These are phyloP conservation scores for Phoma sp. DNA, from an alignment of 2,329 filamentous ascomycete genomes.

Conservation along the genomic window DNA sequence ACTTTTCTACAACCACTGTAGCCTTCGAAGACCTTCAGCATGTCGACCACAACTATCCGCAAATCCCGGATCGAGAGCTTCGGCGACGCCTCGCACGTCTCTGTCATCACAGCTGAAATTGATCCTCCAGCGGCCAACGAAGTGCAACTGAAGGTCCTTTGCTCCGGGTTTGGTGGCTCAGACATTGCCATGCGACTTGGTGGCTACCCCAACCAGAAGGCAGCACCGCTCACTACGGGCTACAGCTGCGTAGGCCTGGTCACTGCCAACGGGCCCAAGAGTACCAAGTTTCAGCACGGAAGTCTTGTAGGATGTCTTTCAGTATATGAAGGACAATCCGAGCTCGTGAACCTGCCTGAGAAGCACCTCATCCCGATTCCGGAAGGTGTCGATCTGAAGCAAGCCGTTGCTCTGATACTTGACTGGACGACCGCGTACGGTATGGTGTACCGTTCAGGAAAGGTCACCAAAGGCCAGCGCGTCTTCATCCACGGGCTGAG, in stretches of 20 bases:
- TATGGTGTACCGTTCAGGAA: constrained; percentile 42
- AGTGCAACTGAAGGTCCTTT: constrained; percentile 57
- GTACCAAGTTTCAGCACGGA: constrained; percentile 27
- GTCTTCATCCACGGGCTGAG: constrained; percentile 61
- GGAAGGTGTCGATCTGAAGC: constrained; percentile 49
- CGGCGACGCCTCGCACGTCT: constrained; percentile 51
- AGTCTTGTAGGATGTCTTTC: constrained; percentile 39
- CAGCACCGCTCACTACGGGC: constrained; percentile 57
- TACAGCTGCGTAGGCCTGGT: constrained; percentile 58
- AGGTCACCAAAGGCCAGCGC: constrained; percentile 52
- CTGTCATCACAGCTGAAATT: constrained; percentile 45
- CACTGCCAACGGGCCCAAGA: constrained; percentile 46
- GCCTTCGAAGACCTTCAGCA: constrained; percentile 10
- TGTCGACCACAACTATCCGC: constrained; percentile 47
- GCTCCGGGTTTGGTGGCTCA: constrained; percentile 56
- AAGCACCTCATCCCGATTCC: constrained; percentile 56
- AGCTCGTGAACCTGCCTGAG: constrained; percentile 56
- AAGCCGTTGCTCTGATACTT: constrained; percentile 51
- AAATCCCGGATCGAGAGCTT: constrained; percentile 55
- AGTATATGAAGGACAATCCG: constrained; percentile 48
- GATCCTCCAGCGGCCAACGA: constrained; percentile 51
- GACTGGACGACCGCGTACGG: constrained; percentile 54
- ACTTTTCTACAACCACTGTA: neutral
- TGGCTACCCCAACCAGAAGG: constrained; percentile 55
- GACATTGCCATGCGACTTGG: constrained; percentile 60